Conservation (phyloP, 2,329 filamentous ascomycete species). For the Alternaria brassicae region DNA sequence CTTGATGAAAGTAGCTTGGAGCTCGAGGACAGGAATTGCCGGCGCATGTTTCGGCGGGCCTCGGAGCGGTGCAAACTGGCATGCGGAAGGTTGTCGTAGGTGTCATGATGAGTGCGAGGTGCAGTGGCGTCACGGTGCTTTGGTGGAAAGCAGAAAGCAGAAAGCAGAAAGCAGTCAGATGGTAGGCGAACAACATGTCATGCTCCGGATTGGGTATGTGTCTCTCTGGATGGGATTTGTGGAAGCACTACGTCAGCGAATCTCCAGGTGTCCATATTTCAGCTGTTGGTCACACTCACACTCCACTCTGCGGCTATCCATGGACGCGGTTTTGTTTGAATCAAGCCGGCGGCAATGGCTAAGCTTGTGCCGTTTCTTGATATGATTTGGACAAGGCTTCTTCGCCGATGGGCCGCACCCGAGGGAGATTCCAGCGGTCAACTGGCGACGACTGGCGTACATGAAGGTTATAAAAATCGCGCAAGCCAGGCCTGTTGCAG, state of each 20-base stretch:
- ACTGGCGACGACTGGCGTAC: constrained; percentile 19
- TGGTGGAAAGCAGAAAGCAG: neutral
- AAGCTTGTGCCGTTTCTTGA: constrained; percentile 2
- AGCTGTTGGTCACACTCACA: neutral
- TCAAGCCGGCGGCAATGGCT: too few species aligned
- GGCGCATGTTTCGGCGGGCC: constrained; percentile 4
- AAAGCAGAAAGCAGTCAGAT: neutral
- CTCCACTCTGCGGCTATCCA: neutral
- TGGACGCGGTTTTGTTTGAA: too few species aligned
- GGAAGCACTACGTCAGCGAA: neutral
- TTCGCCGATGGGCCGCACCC: neutral
- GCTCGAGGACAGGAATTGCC: neutral
- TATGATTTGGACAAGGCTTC: constrained; percentile 3
- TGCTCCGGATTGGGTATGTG: neutral
- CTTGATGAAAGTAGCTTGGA: constrained; percentile 5
- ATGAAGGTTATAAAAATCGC: constrained; percentile 16
- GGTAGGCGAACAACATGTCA: neutral
- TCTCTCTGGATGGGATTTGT: neutral
- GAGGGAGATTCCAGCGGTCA: constrained; percentile 12
- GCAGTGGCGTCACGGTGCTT: constrained; percentile 17
- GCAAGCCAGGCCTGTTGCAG: constrained; percentile 19
- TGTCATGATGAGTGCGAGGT: neutral
- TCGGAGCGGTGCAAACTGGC: neutral
- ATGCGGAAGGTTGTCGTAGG: neutral
- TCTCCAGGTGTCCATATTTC: neutral